Base-by-base conservation (phyloP, 2,329 filamentous ascomycete genomes). In the Claviceps sorghi region DNA sequence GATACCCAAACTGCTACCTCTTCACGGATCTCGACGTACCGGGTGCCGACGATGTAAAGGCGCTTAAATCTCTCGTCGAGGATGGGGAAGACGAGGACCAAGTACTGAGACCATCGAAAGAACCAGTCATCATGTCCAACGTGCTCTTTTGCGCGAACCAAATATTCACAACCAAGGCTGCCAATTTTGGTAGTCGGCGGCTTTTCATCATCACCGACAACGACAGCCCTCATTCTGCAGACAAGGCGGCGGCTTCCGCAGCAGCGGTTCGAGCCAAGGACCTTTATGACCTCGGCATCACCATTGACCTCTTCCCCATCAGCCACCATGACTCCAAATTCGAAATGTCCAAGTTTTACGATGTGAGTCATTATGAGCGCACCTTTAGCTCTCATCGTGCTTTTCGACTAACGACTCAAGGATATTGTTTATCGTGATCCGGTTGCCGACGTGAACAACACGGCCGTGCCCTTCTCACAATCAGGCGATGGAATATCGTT, bases 201-300 rank as follows among this genome's bases (percentile, higher is more conserved):
- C 71, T 98, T n/a, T 98, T 98, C 68, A 81, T 98, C 57, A 88
- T 98, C 52, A 97, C 93, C 0, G 89, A 97, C 65, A 88, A 95
- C 57, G 93, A 97, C 64, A 78, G 89, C 57, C 93, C 93, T 4
- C 87, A 94, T 64, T 71, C 73, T 0, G 74, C 78, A 19, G 83
- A 87, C 64, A 93, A 90, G 67, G 73, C 77, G 8, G 74, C 84
- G 32, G 82, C 84, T 50, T 84, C 85, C 15, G 81, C 85, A 38
- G 88, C 93, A 4, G 83, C 87, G 7, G 88, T 93, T 5, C 80
- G 90, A 51, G 93, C 93, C 30, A 95, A 95, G 64, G 93, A 98
- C 69, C 67, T 98, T 22, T 97, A 96, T 64, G 93, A 98, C 63
- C 73, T 97, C 30, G 89, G 90, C 4, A 89, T 96, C 32, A 80